Evolutionary conservation across 2,329 filamentous ascomycete genomes (phyloP).

Genomic region (Penicillium olsonii): DNA sequence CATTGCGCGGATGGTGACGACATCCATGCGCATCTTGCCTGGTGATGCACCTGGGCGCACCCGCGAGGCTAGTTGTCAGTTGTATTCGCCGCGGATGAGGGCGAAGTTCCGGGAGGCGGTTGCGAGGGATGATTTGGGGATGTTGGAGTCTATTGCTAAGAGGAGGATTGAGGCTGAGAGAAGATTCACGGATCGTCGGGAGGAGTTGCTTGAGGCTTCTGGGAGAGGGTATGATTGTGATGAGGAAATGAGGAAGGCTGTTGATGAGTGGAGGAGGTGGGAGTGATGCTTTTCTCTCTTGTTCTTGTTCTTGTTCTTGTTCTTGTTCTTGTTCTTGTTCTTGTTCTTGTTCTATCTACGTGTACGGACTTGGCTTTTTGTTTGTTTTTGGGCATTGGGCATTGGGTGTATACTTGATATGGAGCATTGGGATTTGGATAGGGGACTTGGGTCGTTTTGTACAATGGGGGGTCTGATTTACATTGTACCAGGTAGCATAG

Average conservation of each 20-base stretch:
- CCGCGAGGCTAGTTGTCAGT: slow-evolving; percentile 63
- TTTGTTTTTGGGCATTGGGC: neutral
- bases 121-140: slow-evolving; percentile 64
- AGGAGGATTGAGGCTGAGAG: slow-evolving; percentile 59
- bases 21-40: slow-evolving; percentile 60
- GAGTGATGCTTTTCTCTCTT: slow-evolving; percentile 39
- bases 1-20: slow-evolving; percentile 67
- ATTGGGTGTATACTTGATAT: neutral
- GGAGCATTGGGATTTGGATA: neutral
- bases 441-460: neutral
- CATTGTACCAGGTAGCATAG: neutral
- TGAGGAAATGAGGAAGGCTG: slow-evolving; percentile 50
- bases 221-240: slow-evolving; percentile 56
- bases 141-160: slow-evolving; percentile 64
- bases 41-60: slow-evolving; percentile 43
- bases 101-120: slow-evolving; percentile 69
- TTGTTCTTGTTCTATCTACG: slow-evolving; percentile 5
- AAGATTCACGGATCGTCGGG: slow-evolving; percentile 59
- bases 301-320: slow-evolving; percentile 4
- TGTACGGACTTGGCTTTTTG: slow-evolving; percentile 1
- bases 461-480: neutral
- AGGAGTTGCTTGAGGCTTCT: slow-evolving; percentile 59
- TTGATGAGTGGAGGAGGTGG: slow-evolving; percentile 55
- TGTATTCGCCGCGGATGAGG: slow-evolving; percentile 81
- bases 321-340: too few species aligned